Base-by-base conservation (phyloP, 495 filamentous ascomycete genomes). In the Penicillium maclennaniae region DNA sequence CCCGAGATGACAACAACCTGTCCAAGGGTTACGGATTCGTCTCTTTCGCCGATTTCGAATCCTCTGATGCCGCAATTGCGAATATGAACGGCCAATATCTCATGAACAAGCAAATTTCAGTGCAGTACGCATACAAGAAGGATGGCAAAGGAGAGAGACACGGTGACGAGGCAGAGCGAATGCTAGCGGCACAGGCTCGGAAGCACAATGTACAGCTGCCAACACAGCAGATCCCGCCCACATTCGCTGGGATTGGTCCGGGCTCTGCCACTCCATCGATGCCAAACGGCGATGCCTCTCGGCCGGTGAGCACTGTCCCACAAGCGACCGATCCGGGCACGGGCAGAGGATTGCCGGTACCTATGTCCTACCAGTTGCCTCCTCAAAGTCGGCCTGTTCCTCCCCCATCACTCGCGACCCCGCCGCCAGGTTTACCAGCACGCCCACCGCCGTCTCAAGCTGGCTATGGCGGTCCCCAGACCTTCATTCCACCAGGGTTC, bases 81-180 rank as follows among this genome's bases (percentile, higher is more conserved):
- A 89, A 90, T 62, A 96, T 98, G 92, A 89, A 97, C 67, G 90
- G 91, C 47, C 92, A 97, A 69, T 96, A 91, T 70, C 80, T 98
- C 45, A 93, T 95, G 83, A 96, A 96, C 75, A 96, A 96, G 71
- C 85, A 93, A 62, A 84, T 96, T 59, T 88, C 86, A 2, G 95
- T 97, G 39, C 92, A 98, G 67, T 98, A 98, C 69, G 93, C 93
- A 38, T 98, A 96, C 78, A 98, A 98, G 80, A 97, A 97, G 70
- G 95, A 98, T 63, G 93, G 95, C 40, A 96, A 96, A 72, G 92
- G 92, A 54, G 93, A 97, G 73, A 80, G 95, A 25, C 93, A 98
- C 66, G 93, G 93, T 53, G 93, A 98, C 62, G 78, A 92, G 63
- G 93, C 95, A 28, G 93, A 98, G 72, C 81, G 93, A 58, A 91